phyloP scores from a whole-genome alignment of 2,329 filamentous ascomycete species.

The Phoma sp. region DNA sequence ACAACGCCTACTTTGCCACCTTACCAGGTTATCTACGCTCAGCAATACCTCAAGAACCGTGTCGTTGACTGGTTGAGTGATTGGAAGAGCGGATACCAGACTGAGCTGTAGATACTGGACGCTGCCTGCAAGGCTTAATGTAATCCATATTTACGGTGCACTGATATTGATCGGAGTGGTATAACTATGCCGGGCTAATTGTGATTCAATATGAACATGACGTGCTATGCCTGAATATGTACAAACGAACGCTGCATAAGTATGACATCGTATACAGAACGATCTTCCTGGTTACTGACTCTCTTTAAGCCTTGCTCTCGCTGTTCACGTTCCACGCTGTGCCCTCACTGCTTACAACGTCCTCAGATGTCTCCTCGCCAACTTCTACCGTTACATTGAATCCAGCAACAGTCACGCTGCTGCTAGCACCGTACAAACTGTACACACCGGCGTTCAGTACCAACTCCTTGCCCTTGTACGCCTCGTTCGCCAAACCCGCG shows the following conservation, averaged over 20 bases:
- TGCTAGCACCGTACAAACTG: slow-evolving; percentile 37
- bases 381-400: slow-evolving; percentile 32
- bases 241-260: background rate
- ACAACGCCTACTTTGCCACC: slow-evolving; percentile 66
- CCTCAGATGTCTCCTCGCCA: slow-evolving; percentile 21
- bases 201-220: too few species aligned
- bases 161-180: too few species aligned
- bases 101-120: slow-evolving; percentile 4
- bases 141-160: too few species aligned
- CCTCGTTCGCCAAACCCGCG: slow-evolving; percentile 1
- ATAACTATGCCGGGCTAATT: background rate
- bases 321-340: slow-evolving; percentile 16
- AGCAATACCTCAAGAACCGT: slow-evolving; percentile 64
- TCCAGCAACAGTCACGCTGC: slow-evolving; percentile 10
- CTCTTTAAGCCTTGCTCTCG: background rate
- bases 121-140: background rate
- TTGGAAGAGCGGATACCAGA: slow-evolving; percentile 20
- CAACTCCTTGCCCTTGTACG: slow-evolving; percentile 15
- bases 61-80: slow-evolving; percentile 69
- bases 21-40: slow-evolving; percentile 62
- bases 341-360: slow-evolving; percentile 15
- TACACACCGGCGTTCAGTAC: slow-evolving; percentile 30
- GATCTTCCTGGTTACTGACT: background rate
- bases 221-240: background rate
- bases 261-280: background rate